Evolutionary conservation across 345 rosid species (phyloP).

Genomic region (Eucalyptus regnans): DNA sequence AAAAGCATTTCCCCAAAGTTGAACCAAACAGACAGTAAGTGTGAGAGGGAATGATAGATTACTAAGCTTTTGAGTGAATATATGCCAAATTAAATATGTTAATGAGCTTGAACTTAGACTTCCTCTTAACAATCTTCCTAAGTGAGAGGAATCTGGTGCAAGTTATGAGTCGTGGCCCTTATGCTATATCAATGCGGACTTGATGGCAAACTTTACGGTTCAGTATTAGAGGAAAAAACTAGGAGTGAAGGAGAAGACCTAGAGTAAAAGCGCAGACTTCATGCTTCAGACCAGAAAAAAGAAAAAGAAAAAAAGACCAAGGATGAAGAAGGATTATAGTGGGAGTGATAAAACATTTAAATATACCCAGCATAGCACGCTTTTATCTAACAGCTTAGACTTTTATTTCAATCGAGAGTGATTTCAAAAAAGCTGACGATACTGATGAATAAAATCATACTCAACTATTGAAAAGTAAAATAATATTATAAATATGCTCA

Average conservation of each 20-base stretch:
- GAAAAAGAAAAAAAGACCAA: neutral
- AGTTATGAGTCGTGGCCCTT: neutral
- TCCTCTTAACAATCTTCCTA: neutral
- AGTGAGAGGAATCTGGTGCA: too few relatives aligned
- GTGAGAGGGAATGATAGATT: too few relatives aligned
- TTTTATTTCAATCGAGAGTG: too few relatives aligned
- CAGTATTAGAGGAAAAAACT: accelerated
- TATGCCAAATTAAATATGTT: too few relatives aligned
- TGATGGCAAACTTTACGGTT: neutral
- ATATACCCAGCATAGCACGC: accelerated
- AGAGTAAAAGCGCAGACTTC: neutral
- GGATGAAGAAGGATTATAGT: neutral
- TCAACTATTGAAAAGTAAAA: neutral
- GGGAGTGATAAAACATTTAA: neutral
- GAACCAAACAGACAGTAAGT: too few relatives aligned
- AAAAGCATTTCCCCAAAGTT: too few relatives aligned
- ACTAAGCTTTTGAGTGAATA: too few relatives aligned
- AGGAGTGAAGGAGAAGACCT: neutral
- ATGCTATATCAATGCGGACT: accelerated
- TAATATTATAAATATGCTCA: neutral
- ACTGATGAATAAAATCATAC: neutral
- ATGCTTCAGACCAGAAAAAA: too few relatives aligned
- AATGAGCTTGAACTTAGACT: neutral
- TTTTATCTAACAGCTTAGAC: too few relatives aligned
- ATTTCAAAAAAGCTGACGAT: accelerated